A percentile compares a stretch with the other conserved stretches of the same genome.
phyloP scores from a whole-genome alignment of 768 basidiomycete species.

The Lactarius sanguifluus region DNA sequence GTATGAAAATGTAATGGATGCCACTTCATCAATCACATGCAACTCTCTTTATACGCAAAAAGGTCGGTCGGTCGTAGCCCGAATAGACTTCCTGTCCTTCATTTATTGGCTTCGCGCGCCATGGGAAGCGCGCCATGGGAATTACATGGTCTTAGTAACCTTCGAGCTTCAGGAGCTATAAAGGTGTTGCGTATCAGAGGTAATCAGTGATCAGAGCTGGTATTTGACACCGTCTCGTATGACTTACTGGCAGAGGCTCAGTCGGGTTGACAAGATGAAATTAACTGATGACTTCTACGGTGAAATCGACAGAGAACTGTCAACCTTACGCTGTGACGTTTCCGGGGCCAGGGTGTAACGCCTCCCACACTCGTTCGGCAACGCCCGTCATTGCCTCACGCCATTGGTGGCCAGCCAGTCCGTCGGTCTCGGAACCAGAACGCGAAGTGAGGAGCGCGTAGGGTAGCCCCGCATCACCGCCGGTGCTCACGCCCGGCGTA shows the following conservation, averaged over 20 bases:
- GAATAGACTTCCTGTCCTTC: not conserved
- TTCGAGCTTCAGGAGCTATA: not conserved
- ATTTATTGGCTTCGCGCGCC: not conserved
- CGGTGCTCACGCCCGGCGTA: slow-evolving; percentile 66
- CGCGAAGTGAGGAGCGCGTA: slow-evolving; percentile 38
- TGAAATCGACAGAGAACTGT: not conserved
- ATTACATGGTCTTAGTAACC: not conserved
- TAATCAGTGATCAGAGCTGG: not conserved
- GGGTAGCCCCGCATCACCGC: slow-evolving; percentile 69
- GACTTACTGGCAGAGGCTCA: not conserved
- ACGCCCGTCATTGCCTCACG: slow-evolving; percentile 35
- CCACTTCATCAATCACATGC: not conserved
- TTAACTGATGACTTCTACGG: not conserved
- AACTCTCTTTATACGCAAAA: not conserved
- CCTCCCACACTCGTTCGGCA: slow-evolving; percentile 37
- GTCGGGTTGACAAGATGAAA: not conserved
- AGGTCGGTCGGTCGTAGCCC: not conserved
- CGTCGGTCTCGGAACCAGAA: slow-evolving; percentile 8
- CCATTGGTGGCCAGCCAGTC: slow-evolving; percentile 29
- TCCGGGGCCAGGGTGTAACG: not conserved
- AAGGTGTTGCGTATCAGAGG: not conserved
- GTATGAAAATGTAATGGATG: not conserved
- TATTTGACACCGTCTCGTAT: not conserved
- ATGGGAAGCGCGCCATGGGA: not conserved
- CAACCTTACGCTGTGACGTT: not conserved